Conservation (phyloP, 129 eudicot genomes). For the Lonicera japonica region DNA sequence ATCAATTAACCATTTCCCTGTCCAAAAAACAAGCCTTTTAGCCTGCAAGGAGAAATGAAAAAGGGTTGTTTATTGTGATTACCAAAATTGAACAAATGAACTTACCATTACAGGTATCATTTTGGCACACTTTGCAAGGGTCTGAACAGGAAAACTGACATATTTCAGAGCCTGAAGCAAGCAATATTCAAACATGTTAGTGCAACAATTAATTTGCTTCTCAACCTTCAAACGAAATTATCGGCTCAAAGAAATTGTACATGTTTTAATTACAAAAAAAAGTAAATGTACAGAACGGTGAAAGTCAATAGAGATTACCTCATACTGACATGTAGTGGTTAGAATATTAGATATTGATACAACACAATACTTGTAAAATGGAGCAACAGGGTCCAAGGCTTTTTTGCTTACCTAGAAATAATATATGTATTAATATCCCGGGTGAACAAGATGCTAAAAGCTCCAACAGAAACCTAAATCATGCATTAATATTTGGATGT, state of each 20-base stretch:
- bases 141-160: constrained; percentile 99
- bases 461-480: background rate
- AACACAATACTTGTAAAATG: constrained; percentile 73
- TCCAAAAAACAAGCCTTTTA: background rate
- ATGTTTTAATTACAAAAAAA: background rate
- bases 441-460: background rate
- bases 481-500: background rate
- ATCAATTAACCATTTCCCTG: no score
- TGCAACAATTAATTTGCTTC: constrained; percentile 6
- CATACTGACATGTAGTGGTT: constrained; percentile 98
- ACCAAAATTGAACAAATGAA: background rate
- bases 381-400: constrained; percentile 93
- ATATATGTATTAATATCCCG: background rate
- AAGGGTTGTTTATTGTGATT: background rate
- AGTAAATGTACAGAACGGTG: background rate
- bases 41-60: background rate
- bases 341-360: constrained; percentile 92
- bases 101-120: constrained; percentile 99
- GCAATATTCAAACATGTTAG: constrained; percentile 13
- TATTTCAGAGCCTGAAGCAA: constrained; percentile 89
- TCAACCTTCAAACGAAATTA: background rate
- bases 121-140: constrained; percentile 96
- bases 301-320: constrained; percentile 40
- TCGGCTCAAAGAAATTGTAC: background rate
- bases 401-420: constrained; percentile 70